These are phyloP conservation scores for Blastobotrys raffinosifermentans DNA, from an alignment of 1,139 yeast genomes.

Conservation along the genomic window DNA sequence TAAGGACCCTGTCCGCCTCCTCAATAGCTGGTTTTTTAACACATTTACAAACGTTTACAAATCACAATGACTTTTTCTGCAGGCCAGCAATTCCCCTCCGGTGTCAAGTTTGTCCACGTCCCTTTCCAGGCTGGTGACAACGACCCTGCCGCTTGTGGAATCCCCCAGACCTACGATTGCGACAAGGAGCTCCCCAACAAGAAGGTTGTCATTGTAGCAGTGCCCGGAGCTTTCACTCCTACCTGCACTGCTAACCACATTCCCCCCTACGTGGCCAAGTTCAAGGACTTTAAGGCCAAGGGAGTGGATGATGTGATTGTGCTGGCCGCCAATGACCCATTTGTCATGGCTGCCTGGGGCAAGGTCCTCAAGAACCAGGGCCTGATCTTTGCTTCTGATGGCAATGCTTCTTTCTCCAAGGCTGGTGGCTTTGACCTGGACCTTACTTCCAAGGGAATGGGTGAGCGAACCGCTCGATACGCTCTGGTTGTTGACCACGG, in stretches of 20 bases:
- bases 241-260: slow-evolving; percentile 74
- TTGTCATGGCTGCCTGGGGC: slow-evolving; percentile 72
- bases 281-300: slow-evolving; percentile 50
- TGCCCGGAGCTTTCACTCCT: slow-evolving; percentile 87
- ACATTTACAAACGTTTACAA: too few relatives aligned
- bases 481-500: slow-evolving; percentile 53
- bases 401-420: slow-evolving; percentile 46
- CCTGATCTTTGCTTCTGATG: slow-evolving; percentile 61
- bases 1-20: too few relatives aligned
- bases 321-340: slow-evolving; percentile 71
- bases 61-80: background rate
- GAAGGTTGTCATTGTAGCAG: slow-evolving; percentile 62
- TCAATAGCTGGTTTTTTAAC: too few relatives aligned
- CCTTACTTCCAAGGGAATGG: slow-evolving; percentile 43
- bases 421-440: slow-evolving; percentile 48
- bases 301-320: slow-evolving; percentile 67
- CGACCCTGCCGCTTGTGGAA: slow-evolving; percentile 43
- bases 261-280: slow-evolving; percentile 56
- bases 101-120: slow-evolving; percentile 46
- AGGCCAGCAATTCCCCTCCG: slow-evolving; percentile 39
- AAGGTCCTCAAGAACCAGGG: slow-evolving; percentile 52
- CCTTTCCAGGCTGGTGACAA: slow-evolving; percentile 42
- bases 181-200: slow-evolving; percentile 42
- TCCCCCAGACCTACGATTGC: slow-evolving; percentile 46
- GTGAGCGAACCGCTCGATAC: slow-evolving; percentile 52